Base-by-base conservation (phyloP, 1,284 basidiomycete species). In the Apiotrichum sp. region DNA sequence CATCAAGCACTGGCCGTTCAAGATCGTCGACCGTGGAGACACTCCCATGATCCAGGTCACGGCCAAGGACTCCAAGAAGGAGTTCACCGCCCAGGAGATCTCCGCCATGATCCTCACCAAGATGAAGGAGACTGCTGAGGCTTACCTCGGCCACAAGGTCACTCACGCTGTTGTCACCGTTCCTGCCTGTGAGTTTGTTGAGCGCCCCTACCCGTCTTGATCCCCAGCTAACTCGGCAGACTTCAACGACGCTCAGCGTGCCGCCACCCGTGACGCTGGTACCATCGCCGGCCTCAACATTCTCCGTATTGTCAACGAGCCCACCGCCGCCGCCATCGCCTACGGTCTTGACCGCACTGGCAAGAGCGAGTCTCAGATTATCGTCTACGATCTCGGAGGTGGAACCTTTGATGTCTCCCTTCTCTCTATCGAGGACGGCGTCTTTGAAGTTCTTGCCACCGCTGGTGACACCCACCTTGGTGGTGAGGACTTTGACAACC, bases 361-460 rank as follows among this genome's bases (percentile, higher is more conserved):
- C 36, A 86, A 77, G 67, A 59, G 58, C 3, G 88, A 93, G 64
- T 87, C 87, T 41, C 86, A 87, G 10, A 80, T 93, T 68, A 95
- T 98, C 68, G 95, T 98, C 62, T 98, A 97, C 76, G 95, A 98
- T 80, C 81, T 93, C 47, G 90, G 91, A 70, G 91, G 90, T 73
- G 91, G 91, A 67, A 93, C 91, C 16, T 93, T 93, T 77, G 93
- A 98, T 90, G 89, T 98, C 68, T 98, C 95, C 38, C 92, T 98
- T 65, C 82, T 98, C 45, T 92, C 97, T 80, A 98, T 98, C 90
- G 90, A 96, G 78, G 93, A 96, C 79, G 95, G 95, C 67, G 93
- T 98, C 31, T 98, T 98, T 76, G 95, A 98, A 77, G 95, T 98
- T 74, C 97, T 97, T 81, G 96, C 95, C 1, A 98, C 95, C 63